These are phyloP conservation scores for Xerocomus potaroensis DNA, from an alignment of 768 basidiomycete genomes.

Conservation along the genomic window DNA sequence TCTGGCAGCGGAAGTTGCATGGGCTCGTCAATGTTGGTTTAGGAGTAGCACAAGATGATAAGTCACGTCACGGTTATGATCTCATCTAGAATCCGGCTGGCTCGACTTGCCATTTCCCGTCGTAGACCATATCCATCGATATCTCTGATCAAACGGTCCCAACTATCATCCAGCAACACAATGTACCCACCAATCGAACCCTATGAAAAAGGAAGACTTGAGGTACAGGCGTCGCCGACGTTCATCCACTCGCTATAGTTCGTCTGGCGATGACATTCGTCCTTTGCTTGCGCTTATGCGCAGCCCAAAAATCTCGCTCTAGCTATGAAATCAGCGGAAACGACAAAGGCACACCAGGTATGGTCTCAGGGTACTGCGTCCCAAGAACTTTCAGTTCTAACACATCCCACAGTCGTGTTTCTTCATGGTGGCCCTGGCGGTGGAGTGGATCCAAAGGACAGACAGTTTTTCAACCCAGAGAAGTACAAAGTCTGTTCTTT, in stretches of 20 bases:
- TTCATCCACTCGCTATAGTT: constrained; percentile 70
- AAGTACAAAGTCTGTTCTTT: constrained; percentile 82
- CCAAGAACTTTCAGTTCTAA: too few relatives aligned
- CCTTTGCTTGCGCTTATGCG: not conserved
- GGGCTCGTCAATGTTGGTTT: constrained; percentile 5
- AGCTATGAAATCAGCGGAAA: constrained; percentile 86
- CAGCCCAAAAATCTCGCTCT: not conserved
- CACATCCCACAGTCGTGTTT: constrained; percentile 78
- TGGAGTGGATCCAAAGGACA: constrained; percentile 62
- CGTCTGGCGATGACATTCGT: constrained; percentile 23
- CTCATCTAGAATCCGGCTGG: not conserved
- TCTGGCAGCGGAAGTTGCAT: constrained; percentile 22
- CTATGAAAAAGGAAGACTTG: constrained; percentile 58
- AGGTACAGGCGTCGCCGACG: constrained; percentile 51
- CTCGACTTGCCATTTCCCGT: constrained; percentile 7
- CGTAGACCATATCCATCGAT: constrained; percentile 18
- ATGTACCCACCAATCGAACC: constrained; percentile 74
- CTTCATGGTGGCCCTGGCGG: constrained; percentile 86
- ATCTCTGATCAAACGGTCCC: constrained; percentile 3
- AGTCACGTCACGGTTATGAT: too few relatives aligned
- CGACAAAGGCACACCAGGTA: constrained; percentile 70
- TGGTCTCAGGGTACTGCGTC: too few relatives aligned
- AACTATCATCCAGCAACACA: not conserved
- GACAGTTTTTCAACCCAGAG: constrained; percentile 75
- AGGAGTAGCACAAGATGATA: too few relatives aligned